A percentile compares a stretch with the other conserved stretches of the same genome.
Evolutionary conservation across 2,329 filamentous ascomycete species (phyloP).

Genomic region (Colletotrichum echinochloae): DNA sequence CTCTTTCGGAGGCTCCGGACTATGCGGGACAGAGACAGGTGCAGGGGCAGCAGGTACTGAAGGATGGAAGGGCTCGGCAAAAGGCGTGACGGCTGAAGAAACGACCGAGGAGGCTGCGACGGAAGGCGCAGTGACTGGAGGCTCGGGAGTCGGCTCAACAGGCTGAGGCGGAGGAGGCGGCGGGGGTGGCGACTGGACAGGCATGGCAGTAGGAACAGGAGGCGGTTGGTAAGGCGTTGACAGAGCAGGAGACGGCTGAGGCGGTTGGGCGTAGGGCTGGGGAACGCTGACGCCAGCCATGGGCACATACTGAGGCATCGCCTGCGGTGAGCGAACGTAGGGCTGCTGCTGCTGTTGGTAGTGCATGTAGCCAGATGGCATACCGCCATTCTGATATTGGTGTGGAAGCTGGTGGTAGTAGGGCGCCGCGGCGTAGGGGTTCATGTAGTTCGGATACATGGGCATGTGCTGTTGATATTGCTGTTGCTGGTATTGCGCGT

Average conservation of each 20-base stretch:
- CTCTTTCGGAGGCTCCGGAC: slow-evolving; percentile 40
- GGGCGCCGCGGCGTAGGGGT: slow-evolving; percentile 58
- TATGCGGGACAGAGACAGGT: slow-evolving; percentile 6
- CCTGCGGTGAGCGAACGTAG: slow-evolving; percentile 62
- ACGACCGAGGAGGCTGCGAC: slow-evolving; percentile 20
- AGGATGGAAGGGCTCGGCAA: slow-evolving; percentile 30
- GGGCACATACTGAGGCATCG: slow-evolving; percentile 67
- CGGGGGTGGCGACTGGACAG: slow-evolving; percentile 64
- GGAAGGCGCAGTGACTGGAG: slow-evolving; percentile 34
- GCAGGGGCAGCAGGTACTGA: slow-evolving; percentile 7
- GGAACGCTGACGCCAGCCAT: slow-evolving; percentile 61
- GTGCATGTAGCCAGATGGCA: slow-evolving; percentile 61
- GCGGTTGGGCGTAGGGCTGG: slow-evolving; percentile 61
- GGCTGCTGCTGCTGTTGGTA: slow-evolving; percentile 54
- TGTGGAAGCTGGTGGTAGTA: slow-evolving; percentile 68
- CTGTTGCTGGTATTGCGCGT: slow-evolving; percentile 46
- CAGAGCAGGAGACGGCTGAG: slow-evolving; percentile 65
- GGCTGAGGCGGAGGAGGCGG: slow-evolving; percentile 28
- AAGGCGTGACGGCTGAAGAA: slow-evolving; percentile 19
- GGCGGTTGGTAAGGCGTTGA: slow-evolving; percentile 69
- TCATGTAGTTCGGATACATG: slow-evolving; percentile 64
- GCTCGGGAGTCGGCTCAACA: slow-evolving; percentile 34
- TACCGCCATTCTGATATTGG: slow-evolving; percentile 66
- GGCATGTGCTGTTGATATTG: slow-evolving; percentile 46
- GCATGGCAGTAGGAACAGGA: slow-evolving; percentile 55